Evolutionary conservation across 768 basidiomycete genomes (phyloP).

Genomic region (Hygrophoropsis aurantiaca): DNA sequence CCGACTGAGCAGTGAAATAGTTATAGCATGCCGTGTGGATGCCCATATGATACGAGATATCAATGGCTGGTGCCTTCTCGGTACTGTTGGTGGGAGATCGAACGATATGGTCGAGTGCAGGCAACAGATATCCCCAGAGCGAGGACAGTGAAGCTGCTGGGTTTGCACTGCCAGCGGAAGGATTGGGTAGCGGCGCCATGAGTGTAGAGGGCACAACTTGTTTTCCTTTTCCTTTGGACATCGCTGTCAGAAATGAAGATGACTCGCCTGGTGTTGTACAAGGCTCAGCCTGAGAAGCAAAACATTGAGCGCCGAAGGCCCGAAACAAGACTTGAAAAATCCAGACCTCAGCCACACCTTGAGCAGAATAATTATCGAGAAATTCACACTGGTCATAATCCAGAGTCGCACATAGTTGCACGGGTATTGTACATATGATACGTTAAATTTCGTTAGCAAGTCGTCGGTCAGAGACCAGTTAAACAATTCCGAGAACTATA

Average conservation of each 20-base stretch:
- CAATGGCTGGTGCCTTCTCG: constrained; percentile 67
- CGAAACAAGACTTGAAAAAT: too few species aligned
- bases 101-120: constrained; percentile 76
- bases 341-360: too few species aligned
- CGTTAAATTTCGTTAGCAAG: too few species aligned
- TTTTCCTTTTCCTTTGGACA: constrained; percentile 34
- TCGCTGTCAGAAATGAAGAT: constrained; percentile 2
- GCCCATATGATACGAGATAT: constrained; percentile 70
- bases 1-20: constrained; percentile 67
- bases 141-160: constrained; percentile 71
- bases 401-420: too few species aligned
- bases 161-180: constrained; percentile 65
- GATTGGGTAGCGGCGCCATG: constrained; percentile 45
- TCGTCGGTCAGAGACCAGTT: too few species aligned
- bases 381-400: too few species aligned
- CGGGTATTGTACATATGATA: too few species aligned
- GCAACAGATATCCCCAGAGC: constrained; percentile 74
- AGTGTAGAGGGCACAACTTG: constrained; percentile 19
- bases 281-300: too few species aligned
- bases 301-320: too few species aligned
- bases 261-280: too few species aligned
- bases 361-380: too few species aligned
- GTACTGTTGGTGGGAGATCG: constrained; percentile 62
- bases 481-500: constrained; percentile 76
- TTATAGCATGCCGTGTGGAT: constrained; percentile 84